Evolutionary conservation across 2,329 filamentous ascomycete species (phyloP).

Genomic region (Chaetomium sp.): DNA sequence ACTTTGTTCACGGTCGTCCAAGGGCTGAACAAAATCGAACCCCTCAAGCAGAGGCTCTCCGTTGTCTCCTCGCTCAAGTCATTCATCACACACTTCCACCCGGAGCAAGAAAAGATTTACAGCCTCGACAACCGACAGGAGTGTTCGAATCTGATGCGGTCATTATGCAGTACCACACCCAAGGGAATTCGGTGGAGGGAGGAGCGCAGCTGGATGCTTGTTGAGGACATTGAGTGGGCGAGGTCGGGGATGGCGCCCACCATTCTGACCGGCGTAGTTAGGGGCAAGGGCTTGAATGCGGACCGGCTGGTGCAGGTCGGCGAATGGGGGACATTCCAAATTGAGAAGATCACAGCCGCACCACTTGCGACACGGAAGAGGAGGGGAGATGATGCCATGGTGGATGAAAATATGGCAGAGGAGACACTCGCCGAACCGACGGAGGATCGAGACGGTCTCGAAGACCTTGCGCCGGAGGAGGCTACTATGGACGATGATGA

Average conservation of each 20-base stretch:
- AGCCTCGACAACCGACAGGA: slow-evolving; percentile 88
- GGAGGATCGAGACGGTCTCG: slow-evolving; percentile 80
- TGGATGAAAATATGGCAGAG: slow-evolving; percentile 60
- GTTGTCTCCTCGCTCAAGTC: slow-evolving; percentile 83
- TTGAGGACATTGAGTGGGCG: slow-evolving; percentile 78
- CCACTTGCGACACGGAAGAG: slow-evolving; percentile 64
- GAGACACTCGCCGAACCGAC: slow-evolving; percentile 70
- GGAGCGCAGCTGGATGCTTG: slow-evolving; percentile 91
- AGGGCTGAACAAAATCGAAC: slow-evolving; percentile 74
- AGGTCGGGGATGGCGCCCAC: slow-evolving; percentile 63
- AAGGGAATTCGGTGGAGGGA: slow-evolving; percentile 97
- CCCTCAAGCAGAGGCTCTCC: slow-evolving; percentile 74
- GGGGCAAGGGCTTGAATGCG: slow-evolving; percentile 84
- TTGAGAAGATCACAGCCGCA: slow-evolving; percentile 83
- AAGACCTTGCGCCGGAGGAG: slow-evolving; percentile 84
- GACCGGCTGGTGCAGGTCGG: slow-evolving; percentile 89
- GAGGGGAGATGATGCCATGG: slow-evolving; percentile 65
- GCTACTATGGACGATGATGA: slow-evolving; percentile 69
- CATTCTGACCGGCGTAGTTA: slow-evolving; percentile 79
- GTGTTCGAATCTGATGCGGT: slow-evolving; percentile 85
- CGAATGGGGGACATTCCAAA: slow-evolving; percentile 91
- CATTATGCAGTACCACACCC: slow-evolving; percentile 86
- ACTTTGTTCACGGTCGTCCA: slow-evolving; percentile 87
- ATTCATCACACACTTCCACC: slow-evolving; percentile 93
- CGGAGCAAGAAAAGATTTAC: slow-evolving; percentile 86